phyloP scores from a whole-genome alignment of 768 basidiomycete species.

The Suillus bovinus region DNA sequence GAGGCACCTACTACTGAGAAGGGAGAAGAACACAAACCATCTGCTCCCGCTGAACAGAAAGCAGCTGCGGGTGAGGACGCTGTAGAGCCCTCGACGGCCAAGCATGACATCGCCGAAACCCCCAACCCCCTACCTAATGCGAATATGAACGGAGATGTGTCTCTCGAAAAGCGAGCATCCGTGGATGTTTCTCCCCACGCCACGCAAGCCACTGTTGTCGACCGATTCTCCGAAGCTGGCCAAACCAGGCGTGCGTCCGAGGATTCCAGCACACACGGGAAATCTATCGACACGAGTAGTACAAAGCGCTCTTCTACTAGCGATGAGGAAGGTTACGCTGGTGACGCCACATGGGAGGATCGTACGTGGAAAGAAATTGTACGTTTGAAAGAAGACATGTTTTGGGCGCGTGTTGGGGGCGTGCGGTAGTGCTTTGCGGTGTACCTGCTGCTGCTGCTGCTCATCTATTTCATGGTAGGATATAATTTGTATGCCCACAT shows the following conservation, averaged over 20 bases:
- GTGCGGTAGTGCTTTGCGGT: constrained; percentile 24
- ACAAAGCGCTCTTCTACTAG: constrained; percentile 26
- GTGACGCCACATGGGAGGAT: constrained; percentile 82
- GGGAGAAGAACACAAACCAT: constrained; percentile 10
- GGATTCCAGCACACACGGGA: constrained; percentile 8
- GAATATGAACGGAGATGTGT: not conserved
- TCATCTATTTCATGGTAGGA: not conserved
- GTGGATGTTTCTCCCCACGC: not conserved
- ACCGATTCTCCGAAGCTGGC: not conserved
- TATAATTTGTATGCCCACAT: not conserved
- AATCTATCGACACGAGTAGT: constrained; percentile 23
- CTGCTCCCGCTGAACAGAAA: not conserved
- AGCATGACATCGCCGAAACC: not conserved
- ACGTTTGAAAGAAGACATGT: constrained; percentile 78
- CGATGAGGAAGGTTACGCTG: constrained; percentile 49
- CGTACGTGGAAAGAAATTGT: constrained; percentile 80
- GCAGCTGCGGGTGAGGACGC: not conserved
- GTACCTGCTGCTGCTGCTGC: not conserved
- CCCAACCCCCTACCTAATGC: not conserved
- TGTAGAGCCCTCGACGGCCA: not conserved
- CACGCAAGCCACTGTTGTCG: not conserved
- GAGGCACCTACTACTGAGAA: not conserved
- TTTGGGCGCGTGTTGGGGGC: constrained; percentile 78
- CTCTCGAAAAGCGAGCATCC: not conserved
- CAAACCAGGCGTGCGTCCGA: constrained; percentile 1